A percentile compares a stretch with the other conserved stretches of the same genome.
phyloP scores from a whole-genome alignment of 106 monocot species.

The Dendrobium catenatum region DNA sequence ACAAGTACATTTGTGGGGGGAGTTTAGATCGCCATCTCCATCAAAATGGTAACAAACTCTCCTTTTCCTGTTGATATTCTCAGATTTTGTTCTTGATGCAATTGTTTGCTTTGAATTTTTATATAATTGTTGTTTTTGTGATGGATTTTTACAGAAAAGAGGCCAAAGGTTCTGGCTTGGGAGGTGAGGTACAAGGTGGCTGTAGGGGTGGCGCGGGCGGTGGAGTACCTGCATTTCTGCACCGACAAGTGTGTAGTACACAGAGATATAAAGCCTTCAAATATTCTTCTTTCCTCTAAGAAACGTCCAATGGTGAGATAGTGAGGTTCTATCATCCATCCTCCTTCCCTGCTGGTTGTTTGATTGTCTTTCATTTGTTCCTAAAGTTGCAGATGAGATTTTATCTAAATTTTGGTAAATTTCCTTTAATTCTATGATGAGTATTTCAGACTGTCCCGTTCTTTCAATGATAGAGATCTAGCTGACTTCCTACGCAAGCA shows the following conservation, averaged over 20 bases:
- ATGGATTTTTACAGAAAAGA: conserved; percentile 10
- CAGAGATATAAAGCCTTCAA: conserved; percentile 89
- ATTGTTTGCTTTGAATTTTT: not conserved
- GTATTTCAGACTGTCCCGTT: not conserved
- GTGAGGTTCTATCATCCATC: not conserved
- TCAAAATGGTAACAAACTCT: conserved; percentile 16
- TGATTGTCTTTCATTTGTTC: not conserved
- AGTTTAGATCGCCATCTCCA: conserved; percentile 69
- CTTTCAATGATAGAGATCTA: not conserved
- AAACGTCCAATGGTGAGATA: conserved; percentile 51
- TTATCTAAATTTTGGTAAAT: not conserved
- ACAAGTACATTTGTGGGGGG: conserved; percentile 71
- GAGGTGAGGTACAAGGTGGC: conserved; percentile 69
- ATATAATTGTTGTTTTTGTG: not conserved
- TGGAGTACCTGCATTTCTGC: conserved; percentile 67
- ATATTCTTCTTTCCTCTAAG: conserved; percentile 72
- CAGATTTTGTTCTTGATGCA: not conserved
- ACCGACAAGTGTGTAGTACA: conserved; percentile 71
- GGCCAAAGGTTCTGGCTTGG: conserved; percentile 55
- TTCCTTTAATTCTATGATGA: not conserved
- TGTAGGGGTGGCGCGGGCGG: conserved; percentile 50
- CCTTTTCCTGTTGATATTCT: not conserved
- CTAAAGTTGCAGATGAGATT: not conserved
- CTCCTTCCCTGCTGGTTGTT: not conserved
- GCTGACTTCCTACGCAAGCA: not conserved